Evolutionary conservation across 2,329 filamentous ascomycete species (phyloP), one percentile per base, ranked within the genome.

Genomic region (Coniochaeta prunicola): DNA sequence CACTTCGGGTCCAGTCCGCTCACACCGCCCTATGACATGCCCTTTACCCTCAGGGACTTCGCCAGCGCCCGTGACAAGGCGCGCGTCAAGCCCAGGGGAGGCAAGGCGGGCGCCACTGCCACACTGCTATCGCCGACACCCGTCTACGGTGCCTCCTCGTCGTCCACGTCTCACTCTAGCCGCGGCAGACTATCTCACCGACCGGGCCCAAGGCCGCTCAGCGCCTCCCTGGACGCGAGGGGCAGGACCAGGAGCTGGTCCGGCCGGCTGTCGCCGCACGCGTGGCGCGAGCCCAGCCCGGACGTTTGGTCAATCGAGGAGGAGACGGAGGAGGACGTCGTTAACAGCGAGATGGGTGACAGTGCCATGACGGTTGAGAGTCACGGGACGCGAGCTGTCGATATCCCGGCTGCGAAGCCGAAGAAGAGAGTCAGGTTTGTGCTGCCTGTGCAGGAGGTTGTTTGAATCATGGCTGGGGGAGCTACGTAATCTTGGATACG

Each of bases 251-350:
- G 54, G 13, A 70, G 66, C 58, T 60, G 66, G 45, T 68, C 71
- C 28, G 64, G 65, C 55, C 70, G 68, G 34, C 73, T 65, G 48
- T 76, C 78, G 9, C 75, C 74, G 10, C 74, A 75, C 58, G 74
- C 82, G 1, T 85, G 82, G 82, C 73, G 81, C 38, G 77, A 82
- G 69, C 82, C 82, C 7, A 84, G 81, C 65, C 81, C 81, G 0
- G 81, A 84, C 57, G 82, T 85, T 3, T 85, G 81, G 77, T 79
- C 79, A 31, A 85, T 85, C 59, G 78, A 82, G 69, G 82, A 85
- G 67, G 81, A 84, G 71, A 78, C 78, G 1, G 81, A 83, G 70
- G 79, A 80, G 65, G 53, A 55, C 30, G n/a, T 33, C 6, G 68
- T 77, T 26, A 69, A 75, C 70, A 77, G 75, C 62, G 76, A 79